Evolutionary conservation across 768 basidiomycete genomes (phyloP).

Genomic region (Saitozyma podzolica): DNA sequence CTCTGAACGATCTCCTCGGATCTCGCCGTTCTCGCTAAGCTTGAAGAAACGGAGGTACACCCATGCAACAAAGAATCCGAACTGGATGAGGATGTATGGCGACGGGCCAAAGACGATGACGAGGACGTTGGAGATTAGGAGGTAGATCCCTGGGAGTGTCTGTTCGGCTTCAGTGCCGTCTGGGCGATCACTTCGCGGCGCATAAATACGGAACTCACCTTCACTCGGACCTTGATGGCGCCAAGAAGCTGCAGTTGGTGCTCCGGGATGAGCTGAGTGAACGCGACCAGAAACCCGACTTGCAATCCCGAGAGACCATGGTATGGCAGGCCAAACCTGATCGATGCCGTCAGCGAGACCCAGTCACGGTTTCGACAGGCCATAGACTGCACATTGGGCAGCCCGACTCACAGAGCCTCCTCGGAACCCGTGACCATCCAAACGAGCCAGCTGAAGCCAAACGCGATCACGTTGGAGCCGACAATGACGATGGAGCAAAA

Average conservation of each 20-base stretch:
- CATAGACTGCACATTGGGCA: background rate
- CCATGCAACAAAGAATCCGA: conserved; percentile 98
- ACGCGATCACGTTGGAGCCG: conserved; percentile 82
- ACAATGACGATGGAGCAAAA: conserved; percentile 79
- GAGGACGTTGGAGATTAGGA: conserved; percentile 78
- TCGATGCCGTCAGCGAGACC: background rate
- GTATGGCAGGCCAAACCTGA: conserved; percentile 82
- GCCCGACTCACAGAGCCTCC: conserved; percentile 54
- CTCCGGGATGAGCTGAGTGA: conserved; percentile 96
- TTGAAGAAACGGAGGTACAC: conserved; percentile 97
- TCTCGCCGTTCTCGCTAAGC: conserved; percentile 64
- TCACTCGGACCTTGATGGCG: conserved; percentile 66
- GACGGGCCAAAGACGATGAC: conserved; percentile 43
- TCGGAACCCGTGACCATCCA: conserved; percentile 63
- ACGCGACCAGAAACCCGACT: conserved; percentile 84
- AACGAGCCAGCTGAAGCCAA: conserved; percentile 86
- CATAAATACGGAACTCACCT: conserved; percentile 59
- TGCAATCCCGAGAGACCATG: conserved; percentile 92
- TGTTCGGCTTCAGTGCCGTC: conserved; percentile 48
- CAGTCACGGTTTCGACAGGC: too few relatives aligned
- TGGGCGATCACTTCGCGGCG: background rate
- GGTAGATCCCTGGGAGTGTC: conserved; percentile 91
- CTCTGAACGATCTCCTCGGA: conserved; percentile 90
- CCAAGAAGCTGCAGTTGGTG: conserved; percentile 94
- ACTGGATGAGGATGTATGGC: conserved; percentile 68